A percentile compares a stretch with the other conserved stretches of the same genome.
Conservation (phyloP, 768 basidiomycete species). For the Amanita subjunquillea region DNA sequence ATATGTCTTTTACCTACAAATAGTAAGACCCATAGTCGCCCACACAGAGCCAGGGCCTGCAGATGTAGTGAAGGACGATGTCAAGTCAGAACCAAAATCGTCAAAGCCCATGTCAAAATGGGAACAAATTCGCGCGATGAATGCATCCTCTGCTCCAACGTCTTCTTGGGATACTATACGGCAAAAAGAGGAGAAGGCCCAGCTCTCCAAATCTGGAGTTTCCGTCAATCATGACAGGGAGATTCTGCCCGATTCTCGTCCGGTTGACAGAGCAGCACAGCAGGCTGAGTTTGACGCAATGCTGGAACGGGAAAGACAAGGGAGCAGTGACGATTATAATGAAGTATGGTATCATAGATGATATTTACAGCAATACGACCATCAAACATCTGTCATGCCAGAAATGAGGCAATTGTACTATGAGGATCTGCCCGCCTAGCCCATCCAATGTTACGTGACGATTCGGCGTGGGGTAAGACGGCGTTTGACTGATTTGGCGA, state of each 20-base stretch:
- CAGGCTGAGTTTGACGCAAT: conserved; percentile 52
- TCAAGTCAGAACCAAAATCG: conserved; percentile 6
- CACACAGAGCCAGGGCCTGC: not conserved
- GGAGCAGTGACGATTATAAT: conserved; percentile 11
- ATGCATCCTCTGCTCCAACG: conserved; percentile 25
- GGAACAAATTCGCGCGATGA: conserved; percentile 57
- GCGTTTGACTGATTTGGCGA: not conserved
- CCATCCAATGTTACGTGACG: not conserved
- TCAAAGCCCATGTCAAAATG: conserved; percentile 32
- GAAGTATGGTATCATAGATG: conserved; percentile 6
- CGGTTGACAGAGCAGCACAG: conserved; percentile 27
- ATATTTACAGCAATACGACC: conserved; percentile 8
- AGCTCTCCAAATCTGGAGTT: conserved; percentile 12
- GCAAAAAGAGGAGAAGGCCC: conserved; percentile 38
- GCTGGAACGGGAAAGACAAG: conserved; percentile 45
- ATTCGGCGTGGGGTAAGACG: not conserved
- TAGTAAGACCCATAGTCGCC: not conserved
- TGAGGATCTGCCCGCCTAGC: not conserved
- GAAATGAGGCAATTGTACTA: not conserved
- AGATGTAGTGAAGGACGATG: not conserved
- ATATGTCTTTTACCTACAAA: not conserved
- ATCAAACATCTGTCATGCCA: not conserved
- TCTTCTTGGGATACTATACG: conserved; percentile 67
- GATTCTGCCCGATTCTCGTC: conserved; percentile 6
- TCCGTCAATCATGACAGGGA: conserved; percentile 4